These are phyloP conservation scores for Aegilops speltoides DNA, from an alignment of 176 grass and related monocot species.

Conservation along the genomic window DNA sequence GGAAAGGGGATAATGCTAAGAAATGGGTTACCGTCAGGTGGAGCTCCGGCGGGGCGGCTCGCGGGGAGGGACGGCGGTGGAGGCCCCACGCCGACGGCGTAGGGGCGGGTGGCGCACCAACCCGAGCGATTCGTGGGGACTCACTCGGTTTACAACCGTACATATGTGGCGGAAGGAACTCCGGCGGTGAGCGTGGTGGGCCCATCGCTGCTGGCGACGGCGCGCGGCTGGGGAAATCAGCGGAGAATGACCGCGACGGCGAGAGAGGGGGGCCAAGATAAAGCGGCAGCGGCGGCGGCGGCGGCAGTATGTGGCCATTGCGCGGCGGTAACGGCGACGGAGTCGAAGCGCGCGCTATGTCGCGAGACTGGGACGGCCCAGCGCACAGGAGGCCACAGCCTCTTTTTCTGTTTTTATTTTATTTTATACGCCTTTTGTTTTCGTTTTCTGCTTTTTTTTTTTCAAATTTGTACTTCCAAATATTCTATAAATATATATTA, in stretches of 20 bases:
- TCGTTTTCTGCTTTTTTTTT: too few species aligned
- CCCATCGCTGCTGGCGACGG: not conserved
- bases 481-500: too few species aligned
- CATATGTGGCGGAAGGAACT: not conserved
- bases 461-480: too few species aligned
- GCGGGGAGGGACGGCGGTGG: not conserved
- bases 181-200: not conserved
- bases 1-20: not conserved
- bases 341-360: not conserved
- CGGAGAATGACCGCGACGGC: not conserved
- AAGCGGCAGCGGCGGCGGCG: not conserved
- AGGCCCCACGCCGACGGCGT: not conserved
- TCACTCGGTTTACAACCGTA: too few species aligned
- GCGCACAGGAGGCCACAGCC: too few species aligned
- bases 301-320: not conserved
- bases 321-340: not conserved
- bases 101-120: not conserved
- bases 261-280: not conserved
- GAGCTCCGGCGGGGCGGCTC: not conserved
- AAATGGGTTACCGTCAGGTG: not conserved
- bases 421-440: too few species aligned
- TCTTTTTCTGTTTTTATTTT: too few species aligned
- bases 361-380: too few species aligned
- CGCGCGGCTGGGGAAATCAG: not conserved
- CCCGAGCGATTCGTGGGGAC: accelerated